Evolutionary conservation across 2,329 filamentous ascomycete genomes (phyloP).

Genomic region (Botrytis medusae): DNA sequence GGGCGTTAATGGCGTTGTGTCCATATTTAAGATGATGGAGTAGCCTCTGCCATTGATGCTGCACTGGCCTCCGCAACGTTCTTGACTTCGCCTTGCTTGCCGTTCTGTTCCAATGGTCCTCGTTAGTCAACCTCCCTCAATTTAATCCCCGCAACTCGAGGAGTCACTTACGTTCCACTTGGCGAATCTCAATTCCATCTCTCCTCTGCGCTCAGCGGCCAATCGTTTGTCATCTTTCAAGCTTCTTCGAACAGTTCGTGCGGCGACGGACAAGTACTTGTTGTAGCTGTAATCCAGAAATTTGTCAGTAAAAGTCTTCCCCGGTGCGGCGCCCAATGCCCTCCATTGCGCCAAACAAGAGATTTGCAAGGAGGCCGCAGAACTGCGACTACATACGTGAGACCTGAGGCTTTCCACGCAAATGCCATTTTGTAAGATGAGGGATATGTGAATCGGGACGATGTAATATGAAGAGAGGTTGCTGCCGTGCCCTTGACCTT

Average conservation of each 20-base stretch:
- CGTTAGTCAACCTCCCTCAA: constrained; percentile 29
- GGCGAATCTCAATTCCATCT: constrained; percentile 84
- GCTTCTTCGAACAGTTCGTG: constrained; percentile 92
- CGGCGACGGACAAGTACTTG: constrained; percentile 95
- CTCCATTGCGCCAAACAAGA: constrained; percentile 28
- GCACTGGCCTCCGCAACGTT: constrained; percentile 62
- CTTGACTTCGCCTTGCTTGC: constrained; percentile 89
- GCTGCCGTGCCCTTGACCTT: constrained; percentile 28
- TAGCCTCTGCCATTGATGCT: constrained; percentile 38
- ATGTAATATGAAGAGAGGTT: constrained; percentile 27
- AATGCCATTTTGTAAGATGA: constrained; percentile 68
- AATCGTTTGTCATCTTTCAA: constrained; percentile 94
- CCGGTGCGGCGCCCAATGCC: neutral
- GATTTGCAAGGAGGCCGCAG: neutral
- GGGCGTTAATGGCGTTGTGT: constrained; percentile 10
- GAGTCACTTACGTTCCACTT: constrained; percentile 83
- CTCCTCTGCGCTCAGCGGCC: constrained; percentile 81
- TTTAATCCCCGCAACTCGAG: neutral
- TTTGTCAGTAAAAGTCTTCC: constrained; percentile 34
- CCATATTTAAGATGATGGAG: constrained; percentile 29
- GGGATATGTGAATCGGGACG: constrained; percentile 27
- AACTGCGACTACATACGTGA: constrained; percentile 51
- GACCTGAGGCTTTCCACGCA: constrained; percentile 96
- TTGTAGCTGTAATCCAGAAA: constrained; percentile 76
- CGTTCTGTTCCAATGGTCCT: constrained; percentile 62